These are phyloP conservation scores for Laetiporus sulphureus DNA, from an alignment of 1,284 basidiomycete genomes.

Conservation along the genomic window DNA sequence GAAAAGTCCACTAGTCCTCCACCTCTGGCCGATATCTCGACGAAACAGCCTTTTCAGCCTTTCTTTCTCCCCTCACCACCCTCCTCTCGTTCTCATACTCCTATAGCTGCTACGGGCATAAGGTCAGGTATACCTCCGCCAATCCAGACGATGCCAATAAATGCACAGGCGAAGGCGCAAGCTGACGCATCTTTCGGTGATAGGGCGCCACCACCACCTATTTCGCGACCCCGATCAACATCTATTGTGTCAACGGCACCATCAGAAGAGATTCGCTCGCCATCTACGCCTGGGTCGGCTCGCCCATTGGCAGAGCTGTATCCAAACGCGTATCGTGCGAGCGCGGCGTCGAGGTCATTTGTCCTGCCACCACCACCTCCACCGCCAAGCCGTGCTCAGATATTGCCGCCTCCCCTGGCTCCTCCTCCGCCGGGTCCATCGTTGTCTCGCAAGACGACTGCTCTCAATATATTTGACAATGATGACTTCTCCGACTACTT, in stretches of 20 bases:
- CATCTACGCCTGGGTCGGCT: conserved; percentile 9
- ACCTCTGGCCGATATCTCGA: conserved; percentile 1
- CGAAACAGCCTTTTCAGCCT: conserved; percentile 6
- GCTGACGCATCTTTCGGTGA: neutral
- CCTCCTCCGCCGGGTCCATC: conserved; percentile 29
- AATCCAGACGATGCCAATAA: neutral
- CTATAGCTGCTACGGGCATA: neutral
- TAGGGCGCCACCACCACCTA: neutral
- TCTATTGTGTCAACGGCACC: no score
- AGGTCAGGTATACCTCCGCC: neutral
- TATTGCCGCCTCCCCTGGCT: conserved; percentile 30
- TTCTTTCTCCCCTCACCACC: conserved; percentile 12
- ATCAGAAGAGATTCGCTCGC: no score
- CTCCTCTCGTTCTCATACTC: conserved; percentile 12
- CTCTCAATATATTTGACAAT: conserved; percentile 13
- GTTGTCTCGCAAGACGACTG: neutral
- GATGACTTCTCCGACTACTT: conserved; percentile 28
- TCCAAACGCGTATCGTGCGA: conserved; percentile 6
- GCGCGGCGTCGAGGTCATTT: conserved; percentile 8
- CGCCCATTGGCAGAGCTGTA: conserved; percentile 11
- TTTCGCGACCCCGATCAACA: conserved; percentile 2
- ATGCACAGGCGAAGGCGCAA: neutral
- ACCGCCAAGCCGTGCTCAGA: conserved; percentile 4
- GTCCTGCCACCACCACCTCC: conserved; percentile 14
- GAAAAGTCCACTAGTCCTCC: conserved; percentile 6